A percentile compares a stretch with the other conserved stretches of the same genome.
These are phyloP conservation scores for Taiozyma sp. DNA, from an alignment of 1,139 yeast species.

Conservation along the genomic window DNA sequence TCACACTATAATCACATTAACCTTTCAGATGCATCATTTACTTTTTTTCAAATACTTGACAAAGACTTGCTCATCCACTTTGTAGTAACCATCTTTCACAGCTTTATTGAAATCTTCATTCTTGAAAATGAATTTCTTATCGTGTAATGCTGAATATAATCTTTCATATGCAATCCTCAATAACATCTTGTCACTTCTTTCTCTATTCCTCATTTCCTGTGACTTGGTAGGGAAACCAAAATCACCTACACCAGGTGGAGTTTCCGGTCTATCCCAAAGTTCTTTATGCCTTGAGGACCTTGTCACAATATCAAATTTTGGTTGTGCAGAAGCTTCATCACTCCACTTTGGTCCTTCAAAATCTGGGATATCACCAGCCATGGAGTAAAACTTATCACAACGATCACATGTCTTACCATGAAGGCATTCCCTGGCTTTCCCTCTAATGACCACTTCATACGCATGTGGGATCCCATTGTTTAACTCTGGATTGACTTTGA, in stretches of 20 bases:
- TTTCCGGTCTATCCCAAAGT: constrained; percentile 40
- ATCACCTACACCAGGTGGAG: constrained; percentile 64
- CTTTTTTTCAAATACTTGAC: constrained; percentile 9
- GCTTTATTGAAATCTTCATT: constrained; percentile 26
- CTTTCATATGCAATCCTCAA: constrained; percentile 34
- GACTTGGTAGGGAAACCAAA: constrained; percentile 63
- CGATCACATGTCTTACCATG: constrained; percentile 23
- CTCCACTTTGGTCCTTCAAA: constrained; percentile 22
- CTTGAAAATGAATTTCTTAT: constrained; percentile 30
- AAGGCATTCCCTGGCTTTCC: constrained; percentile 19
- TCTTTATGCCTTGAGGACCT: constrained; percentile 22
- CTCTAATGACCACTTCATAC: constrained; percentile 31
- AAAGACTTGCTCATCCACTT: constrained; percentile 22
- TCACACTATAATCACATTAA: neutral
- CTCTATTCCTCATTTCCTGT: constrained; percentile 33
- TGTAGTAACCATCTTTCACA: constrained; percentile 20
- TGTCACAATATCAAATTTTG: constrained; percentile 16
- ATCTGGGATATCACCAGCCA: constrained; percentile 20
- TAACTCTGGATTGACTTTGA: constrained; percentile 34
- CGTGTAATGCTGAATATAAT: constrained; percentile 24
- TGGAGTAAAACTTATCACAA: constrained; percentile 23
- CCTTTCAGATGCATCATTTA: neutral
- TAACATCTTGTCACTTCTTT: constrained; percentile 27
- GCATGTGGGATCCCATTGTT: constrained; percentile 27
- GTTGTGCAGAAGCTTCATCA: constrained; percentile 6